Base-by-base conservation (phyloP, 495 filamentous ascomycete species). In the Aspergillus ellipticus region DNA sequence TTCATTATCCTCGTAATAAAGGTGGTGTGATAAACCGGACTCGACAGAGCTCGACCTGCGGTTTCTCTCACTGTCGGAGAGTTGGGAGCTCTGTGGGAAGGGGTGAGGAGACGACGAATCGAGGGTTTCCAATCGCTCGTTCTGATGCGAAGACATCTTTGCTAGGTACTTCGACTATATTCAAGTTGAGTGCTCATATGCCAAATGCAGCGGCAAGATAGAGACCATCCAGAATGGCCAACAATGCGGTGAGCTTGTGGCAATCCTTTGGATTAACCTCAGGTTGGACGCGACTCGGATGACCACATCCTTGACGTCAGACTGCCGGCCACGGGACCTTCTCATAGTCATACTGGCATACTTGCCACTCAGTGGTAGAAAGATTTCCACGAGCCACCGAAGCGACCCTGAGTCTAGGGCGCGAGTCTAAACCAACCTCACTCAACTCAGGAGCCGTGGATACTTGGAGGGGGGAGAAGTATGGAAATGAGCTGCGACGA, bases 1-100 rank as follows among this genome's bases (percentile, higher is more conserved):
- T 21, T 68, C 70, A 51, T 76, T 74, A 42, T 76, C 72, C 47
- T 76, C 72, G 22, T 70, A 75, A 47, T 73, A 68, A 13, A 73
- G 71, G 55, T 69, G 63, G 60, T 76, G 72, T 21, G 57, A 60
- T 4, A 66, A 4, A 22, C 55, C 33, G n/a, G 54, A 47, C 13
- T 58, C 56, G 2, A 48, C 26, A 15, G 53, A 42, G 47, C 22
- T 46, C 6, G 49, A 24, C 35, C 48, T 45, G 55, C 39, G 22
- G 8, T 39, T 7, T n/a, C 4, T 39, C 42, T 29, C 3, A 15
- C 7, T 17, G 37, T 42, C 28, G n/a, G 17, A 29, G 31, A 39
- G 48, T 39, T 53, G 22, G 24, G 5, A 48, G 16, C 13, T 41
- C 31, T 33, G 29, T 16, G 16, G 26, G 20, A 45, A 10, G 5